Evolutionary conservation across 371 early-diverging fungal genomes (phyloP), one percentile per base, ranked within the genome.

Genomic region (Mucor plumbeus): DNA sequence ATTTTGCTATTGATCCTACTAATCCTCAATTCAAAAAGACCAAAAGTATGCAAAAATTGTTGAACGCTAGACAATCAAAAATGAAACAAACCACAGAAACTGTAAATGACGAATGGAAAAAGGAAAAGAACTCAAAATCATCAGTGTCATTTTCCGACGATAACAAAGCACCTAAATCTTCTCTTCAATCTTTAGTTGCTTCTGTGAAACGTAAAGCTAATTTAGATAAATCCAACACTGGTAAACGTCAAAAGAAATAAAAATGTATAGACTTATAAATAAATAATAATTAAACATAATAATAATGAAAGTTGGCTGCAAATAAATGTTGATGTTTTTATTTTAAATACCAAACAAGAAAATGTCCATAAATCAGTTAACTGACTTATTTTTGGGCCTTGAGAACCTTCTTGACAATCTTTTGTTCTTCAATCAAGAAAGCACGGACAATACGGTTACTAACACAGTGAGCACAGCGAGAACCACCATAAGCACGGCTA

Each of bases 361-460:
- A 26, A 26, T 26, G 21, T 47, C 47, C 53, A 13, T 53, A 31
- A 53, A 53, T 53, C 53, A 31, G 21, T 26, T 31, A 56, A 17
- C 21, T 8, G 13, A 55, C 44, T 73, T 73, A 69, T 63, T 73
- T 68, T 64, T 93, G 92, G 65, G 90, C 83, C 91, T 96, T 97
- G 77, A 96, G 87, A 73, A 97, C 95, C 86, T 92, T 95, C 95
- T 97, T 97, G 84, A 97, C 97, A 76, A 98, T 97, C 95, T 97
- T 97, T 88, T 97, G 98, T 88, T 98, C 99, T 88, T 98, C 99
- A 70, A 98, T 94, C 79, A 98, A 89, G 94, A 98, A 98, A 75
- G 98, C 96, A 74, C 99, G 96, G 75, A 98, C 94, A 85, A 98
- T 96, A 73, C 95, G 92, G 80, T 88, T 88, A 80, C 97, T 92